phyloP scores from a whole-genome alignment of 176 grass and related monocot species.

The Saccharum officinarum region DNA sequence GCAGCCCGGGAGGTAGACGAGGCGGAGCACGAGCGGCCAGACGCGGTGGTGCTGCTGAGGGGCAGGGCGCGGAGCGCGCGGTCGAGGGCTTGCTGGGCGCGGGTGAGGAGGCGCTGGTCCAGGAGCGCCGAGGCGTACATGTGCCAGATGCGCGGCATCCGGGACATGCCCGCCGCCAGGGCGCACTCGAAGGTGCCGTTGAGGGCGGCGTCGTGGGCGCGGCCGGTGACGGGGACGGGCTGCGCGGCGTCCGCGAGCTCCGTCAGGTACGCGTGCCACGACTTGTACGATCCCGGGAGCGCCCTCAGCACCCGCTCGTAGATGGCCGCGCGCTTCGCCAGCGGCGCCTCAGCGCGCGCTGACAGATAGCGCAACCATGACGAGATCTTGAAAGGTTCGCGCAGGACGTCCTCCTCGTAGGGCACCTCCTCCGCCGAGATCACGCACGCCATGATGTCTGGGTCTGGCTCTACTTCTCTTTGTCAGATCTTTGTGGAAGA shows the following conservation, averaged over 20 bases:
- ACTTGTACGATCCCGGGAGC: conserved; percentile 71
- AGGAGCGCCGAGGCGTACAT: conserved; percentile 55
- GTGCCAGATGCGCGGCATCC: conserved; percentile 79
- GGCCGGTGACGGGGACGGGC: conserved; percentile 34
- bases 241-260: conserved; percentile 55
- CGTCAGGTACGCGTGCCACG: conserved; percentile 77
- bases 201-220: conserved; percentile 20
- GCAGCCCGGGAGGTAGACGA: no score
- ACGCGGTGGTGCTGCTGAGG: no score
- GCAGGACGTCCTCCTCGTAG: conserved; percentile 36
- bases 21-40: no score
- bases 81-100: conserved; percentile 50
- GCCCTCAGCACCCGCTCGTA: conserved; percentile 70
- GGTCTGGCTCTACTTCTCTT: no score
- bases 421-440: not conserved
- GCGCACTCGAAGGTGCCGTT: conserved; percentile 64
- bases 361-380: conserved; percentile 71
- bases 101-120: conserved; percentile 59
- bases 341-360: conserved; percentile 29
- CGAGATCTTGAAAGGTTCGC: conserved; percentile 50
- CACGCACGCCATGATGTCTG: not conserved
- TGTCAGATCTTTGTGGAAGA: no score
- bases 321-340: conserved; percentile 42
- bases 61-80: conserved; percentile 56
- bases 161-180: conserved; percentile 58